Conservation (phyloP, 352 stramenopile species). For the Phytopythium ostracodes region DNA sequence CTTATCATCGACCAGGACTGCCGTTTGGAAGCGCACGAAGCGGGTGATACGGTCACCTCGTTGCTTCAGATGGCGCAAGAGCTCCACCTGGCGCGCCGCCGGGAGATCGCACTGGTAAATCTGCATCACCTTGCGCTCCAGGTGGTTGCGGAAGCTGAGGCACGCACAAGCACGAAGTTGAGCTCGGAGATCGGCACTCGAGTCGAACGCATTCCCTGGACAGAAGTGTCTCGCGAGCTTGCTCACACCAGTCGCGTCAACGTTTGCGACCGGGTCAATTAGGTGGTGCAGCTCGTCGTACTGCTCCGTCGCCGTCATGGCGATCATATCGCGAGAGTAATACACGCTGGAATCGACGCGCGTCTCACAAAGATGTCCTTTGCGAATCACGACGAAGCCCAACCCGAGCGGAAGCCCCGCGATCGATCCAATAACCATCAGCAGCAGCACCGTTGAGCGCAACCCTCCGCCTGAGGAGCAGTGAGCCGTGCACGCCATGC, state of each 20-base stretch:
- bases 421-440: neutral
- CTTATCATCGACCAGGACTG: neutral
- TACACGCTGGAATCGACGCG: neutral
- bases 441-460: neutral
- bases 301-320: neutral
- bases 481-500: neutral
- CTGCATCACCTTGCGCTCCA: neutral
- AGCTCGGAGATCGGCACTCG: neutral
- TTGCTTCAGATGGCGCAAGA: neutral
- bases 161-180: neutral
- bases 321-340: neutral
- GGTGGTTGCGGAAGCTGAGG: neutral
- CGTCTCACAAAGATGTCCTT: neutral
- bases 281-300: neutral
- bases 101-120: neutral
- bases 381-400: neutral
- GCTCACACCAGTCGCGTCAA: neutral
- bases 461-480: neutral
- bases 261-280: neutral
- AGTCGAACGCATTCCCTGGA: neutral
- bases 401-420: neutral
- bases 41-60: neutral
- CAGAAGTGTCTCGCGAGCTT: neutral
- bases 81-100: neutral
- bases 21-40: neutral